Evolutionary conservation across 805 yeast species (phyloP).

Genomic region (Hanseniaspora guilliermondii): DNA sequence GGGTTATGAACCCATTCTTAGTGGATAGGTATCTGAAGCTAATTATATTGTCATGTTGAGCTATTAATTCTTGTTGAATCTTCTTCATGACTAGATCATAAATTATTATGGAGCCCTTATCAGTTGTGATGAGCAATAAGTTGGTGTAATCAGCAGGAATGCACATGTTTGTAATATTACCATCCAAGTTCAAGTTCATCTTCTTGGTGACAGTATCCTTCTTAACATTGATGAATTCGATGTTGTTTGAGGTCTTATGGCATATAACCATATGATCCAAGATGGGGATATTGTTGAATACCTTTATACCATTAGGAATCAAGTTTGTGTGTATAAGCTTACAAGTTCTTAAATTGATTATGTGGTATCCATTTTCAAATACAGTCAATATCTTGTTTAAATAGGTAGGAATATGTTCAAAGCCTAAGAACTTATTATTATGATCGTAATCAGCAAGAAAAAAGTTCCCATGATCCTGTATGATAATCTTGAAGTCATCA

Average conservation of each 20-base stretch:
- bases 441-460: not conserved
- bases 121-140: conserved; percentile 2
- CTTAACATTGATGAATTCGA: conserved; percentile 38
- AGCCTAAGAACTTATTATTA: conserved; percentile 27
- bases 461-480: conserved; percentile 3
- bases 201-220: conserved; percentile 31
- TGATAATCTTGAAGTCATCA: conserved; percentile 5
- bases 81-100: conserved; percentile 7
- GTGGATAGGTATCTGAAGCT: conserved; percentile 70
- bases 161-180: conserved; percentile 8
- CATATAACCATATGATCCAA: conserved; percentile 75
- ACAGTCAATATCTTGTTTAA: conserved; percentile 77
- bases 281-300: conserved; percentile 57
- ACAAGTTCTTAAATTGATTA: conserved; percentile 69
- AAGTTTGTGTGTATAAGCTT: conserved; percentile 31
- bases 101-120: conserved; percentile 9
- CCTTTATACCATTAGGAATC: conserved; percentile 45
- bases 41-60: conserved; percentile 85
- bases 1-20: conserved; percentile 78
- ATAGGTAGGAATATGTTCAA: conserved; percentile 74
- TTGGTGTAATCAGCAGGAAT: conserved; percentile 10
- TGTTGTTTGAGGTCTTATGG: conserved; percentile 57
- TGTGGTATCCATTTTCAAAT: conserved; percentile 48
- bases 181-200: conserved; percentile 54
- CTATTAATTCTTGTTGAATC: conserved; percentile 27